Base-by-base conservation (phyloP, 176 grass and related monocot genomes). In the Lolium perenne region DNA sequence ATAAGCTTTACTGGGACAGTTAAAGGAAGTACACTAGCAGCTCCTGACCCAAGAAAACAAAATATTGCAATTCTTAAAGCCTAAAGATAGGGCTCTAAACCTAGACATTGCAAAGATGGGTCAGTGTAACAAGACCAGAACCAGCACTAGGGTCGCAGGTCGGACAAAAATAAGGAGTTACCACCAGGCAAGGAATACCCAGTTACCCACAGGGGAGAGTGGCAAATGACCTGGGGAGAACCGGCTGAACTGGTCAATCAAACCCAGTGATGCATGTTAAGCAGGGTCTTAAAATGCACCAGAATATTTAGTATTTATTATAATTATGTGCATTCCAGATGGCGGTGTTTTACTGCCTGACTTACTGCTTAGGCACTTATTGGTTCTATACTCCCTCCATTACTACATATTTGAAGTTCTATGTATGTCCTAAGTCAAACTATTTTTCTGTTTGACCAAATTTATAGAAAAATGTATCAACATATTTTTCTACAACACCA, bases 21-120 rank as follows among this genome's bases (percentile, higher is more conserved):
- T 74, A 77, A 58, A 74, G 17, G 15, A 25, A 65, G 45, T 29
- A 70, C 61, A 49, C 54, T 17, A 23, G 50, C 50, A 38, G 54
- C 55, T 43, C 63, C 61, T 74, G 38, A 29, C 85, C 22, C 76
- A 89, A 53, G 13, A 64, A 48, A 21, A 59, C 41, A 65, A 71
- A 35, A 61, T 0, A 18, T 38, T n/a, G 2, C n/a, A 46, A 43
- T 18, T 76, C 29, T 47, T 47, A 49, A 80, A 76, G 18, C 83
- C 8, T 79, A 16, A 74, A 73, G 60, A 79, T 26, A 50, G 48
- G 69, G 64, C 74, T 79, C 6, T 15, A 53, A 71, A 10, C 11
- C 25, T 69, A 85, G 60, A 68, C 4, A 46, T 26, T 72, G 80
- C 60, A 46, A 72, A 56, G 67, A 25, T 47, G 68, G 2, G 6